Evolutionary conservation across 2,329 filamentous ascomycete species (phyloP), one percentile per base, ranked within the genome.

Genomic region (Calonectria honghensis): DNA sequence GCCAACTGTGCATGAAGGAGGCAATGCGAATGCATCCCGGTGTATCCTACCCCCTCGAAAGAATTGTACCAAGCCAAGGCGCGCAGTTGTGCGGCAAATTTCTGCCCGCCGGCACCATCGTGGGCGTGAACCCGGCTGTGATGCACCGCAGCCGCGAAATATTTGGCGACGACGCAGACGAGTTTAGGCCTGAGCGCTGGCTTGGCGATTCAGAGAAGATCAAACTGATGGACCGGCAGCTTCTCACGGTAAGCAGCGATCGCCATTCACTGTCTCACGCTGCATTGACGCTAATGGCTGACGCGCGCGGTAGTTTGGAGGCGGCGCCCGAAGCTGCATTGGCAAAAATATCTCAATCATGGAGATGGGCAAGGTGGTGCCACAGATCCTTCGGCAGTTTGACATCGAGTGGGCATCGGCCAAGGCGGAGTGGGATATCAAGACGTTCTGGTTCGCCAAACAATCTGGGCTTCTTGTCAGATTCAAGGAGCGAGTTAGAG

Each of bases 121-220:
- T 89, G 2, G 87, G 87, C 1, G 82, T 87, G 59, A 88, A 86
- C 61, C 75, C 83, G 24, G 86, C 85, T 5, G 75, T 77, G 16
- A 81, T 93, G 10, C 91, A 93, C 77, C 87, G 89, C 0, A 85
- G 89, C 6, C 85, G 86, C 7, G 87, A 90, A 31, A 82, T 93
- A 10, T 93, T 92, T 74, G 91, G 91, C 1, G 79, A 85, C 0
- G 89, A 93, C 75, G 88, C 89, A 0, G 88, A 92, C 54, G 79
- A 80, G 0, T 94, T 90, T 78, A 82, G 88, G 4, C 91, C 91
- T 0, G 91, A 93, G 78, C 82, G 91, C 31, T 92, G 91, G 85
- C 66, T 85, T 32, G 52, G 31, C 0, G 75, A 78, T 5, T 35
- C 72, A 11, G 63, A 76, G 41, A 20, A 74, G 18, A 29, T 68